Evolutionary conservation across 139 green algal species (phyloP), one percentile per base, ranked within the genome.

Genomic region (Mesotaenium endlicherianum): DNA sequence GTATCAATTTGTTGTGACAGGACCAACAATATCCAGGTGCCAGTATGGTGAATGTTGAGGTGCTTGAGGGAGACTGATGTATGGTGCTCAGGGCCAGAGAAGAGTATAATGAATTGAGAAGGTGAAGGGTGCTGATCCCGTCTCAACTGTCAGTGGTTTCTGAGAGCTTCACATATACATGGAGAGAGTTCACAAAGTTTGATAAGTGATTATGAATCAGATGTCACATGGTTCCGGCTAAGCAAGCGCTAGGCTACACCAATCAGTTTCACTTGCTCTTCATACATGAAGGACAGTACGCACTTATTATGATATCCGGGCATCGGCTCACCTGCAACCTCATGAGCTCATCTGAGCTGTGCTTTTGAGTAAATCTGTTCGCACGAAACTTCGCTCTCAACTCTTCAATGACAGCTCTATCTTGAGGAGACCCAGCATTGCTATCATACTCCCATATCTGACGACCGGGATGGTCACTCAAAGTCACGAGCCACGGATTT

Each of bases 331-430:
- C 79, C 85, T 95, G 93, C 68, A 95, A 85, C 1, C 94, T 77
- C 40, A 98, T 90, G 30, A 98, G 89, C 90, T 95, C 94, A 49
- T 98, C 95, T 0, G 84, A 69, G 50, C 90, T 95, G 86, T 98
- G 94, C 60, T 94, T 93, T 47, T 94, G 87, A 14, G 26, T 68
- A 16, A 90, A 77, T 1, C 93, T 87, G 75, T 93, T 93, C 3
- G 69, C 57, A 0, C 83, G 79, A 71, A 95, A 98, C 2, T 81
- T n/a, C 1, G 36, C 50, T 8, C 93, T 88, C n/a, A 91, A 20
- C 36, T 88, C 41, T 70, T 98, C 93, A 2, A 94, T 89, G 17
- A 78, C 58, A 1, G 72, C 87, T 0, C 86, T 85, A 77, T 97
- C 89, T 70, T 94, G 90, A 0, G 87, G 71, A 0, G 90, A 94